phyloP scores from a whole-genome alignment of 306 rosid genomes.

The Fagus sylvatica region DNA sequence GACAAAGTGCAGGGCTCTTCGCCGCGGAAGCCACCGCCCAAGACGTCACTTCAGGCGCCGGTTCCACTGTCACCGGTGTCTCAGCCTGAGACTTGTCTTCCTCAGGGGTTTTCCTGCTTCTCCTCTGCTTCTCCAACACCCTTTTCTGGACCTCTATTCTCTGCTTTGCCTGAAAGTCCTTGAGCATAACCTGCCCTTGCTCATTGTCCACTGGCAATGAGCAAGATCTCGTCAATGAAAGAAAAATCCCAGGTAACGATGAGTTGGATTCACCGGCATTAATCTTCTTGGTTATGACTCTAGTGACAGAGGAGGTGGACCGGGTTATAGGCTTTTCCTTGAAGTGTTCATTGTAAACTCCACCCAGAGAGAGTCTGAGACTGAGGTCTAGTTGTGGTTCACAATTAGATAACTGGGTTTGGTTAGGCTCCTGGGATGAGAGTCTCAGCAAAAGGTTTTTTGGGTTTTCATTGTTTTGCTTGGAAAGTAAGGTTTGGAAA shows the following conservation, averaged over 20 bases:
- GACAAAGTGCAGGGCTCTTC: slow-evolving; percentile 15
- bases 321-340: slow-evolving; percentile 17
- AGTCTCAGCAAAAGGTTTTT: slow-evolving; percentile 11
- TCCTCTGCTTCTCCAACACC: slow-evolving; percentile 27
- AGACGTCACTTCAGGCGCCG: slow-evolving; percentile 10
- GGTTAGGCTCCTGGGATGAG: not conserved
- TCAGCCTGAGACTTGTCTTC: slow-evolving; percentile 10
- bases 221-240: slow-evolving; percentile 34
- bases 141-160: slow-evolving; percentile 36
- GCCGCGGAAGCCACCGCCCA: slow-evolving; percentile 38
- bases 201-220: slow-evolving; percentile 32
- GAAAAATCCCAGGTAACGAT: slow-evolving; percentile 10
- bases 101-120: slow-evolving; percentile 18
- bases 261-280: not conserved
- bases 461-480: slow-evolving; percentile 13
- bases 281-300: slow-evolving; percentile 10
- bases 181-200: slow-evolving; percentile 14
- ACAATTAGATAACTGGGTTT: slow-evolving; percentile 4
- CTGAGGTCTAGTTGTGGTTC: slow-evolving; percentile 30
- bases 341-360: slow-evolving; percentile 11
- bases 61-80: not conserved
- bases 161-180: slow-evolving; percentile 28
- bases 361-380: slow-evolving; percentile 46
- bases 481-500: not conserved
- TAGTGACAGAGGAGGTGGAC: slow-evolving; percentile 27